Evolutionary conservation across 768 basidiomycete genomes (phyloP).

Genomic region (Phaeotremella fagi): DNA sequence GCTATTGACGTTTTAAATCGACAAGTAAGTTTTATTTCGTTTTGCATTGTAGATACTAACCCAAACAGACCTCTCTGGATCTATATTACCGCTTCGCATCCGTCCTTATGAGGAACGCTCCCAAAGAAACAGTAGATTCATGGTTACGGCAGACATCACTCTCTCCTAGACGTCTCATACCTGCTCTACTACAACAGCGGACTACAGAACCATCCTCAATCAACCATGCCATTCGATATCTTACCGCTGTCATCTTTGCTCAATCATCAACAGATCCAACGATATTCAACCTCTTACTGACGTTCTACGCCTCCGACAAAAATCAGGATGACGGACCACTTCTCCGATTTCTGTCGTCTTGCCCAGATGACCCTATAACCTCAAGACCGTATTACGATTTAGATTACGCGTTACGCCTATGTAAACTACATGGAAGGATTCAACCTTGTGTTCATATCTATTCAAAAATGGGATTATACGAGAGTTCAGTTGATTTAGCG

Average conservation of each 20-base stretch:
- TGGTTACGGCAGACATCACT: conserved; percentile 80
- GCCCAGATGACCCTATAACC: conserved; percentile 75
- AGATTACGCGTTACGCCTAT: conserved; percentile 90
- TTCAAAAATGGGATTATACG: conserved; percentile 94
- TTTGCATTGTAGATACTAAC: neutral
- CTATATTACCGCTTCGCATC: conserved; percentile 91
- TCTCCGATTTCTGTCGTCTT: conserved; percentile 69
- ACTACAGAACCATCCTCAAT: conserved; percentile 52
- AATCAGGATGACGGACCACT: conserved; percentile 51
- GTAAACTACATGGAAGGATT: conserved; percentile 71
- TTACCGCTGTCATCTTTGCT: conserved; percentile 77
- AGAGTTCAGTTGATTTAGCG: conserved; percentile 92
- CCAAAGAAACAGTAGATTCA: conserved; percentile 84
- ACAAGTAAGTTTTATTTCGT: conserved; percentile 57
- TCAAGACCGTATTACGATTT: conserved; percentile 90
- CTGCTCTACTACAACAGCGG: conserved; percentile 72
- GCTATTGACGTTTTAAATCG: conserved; percentile 85
- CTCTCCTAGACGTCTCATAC: conserved; percentile 78
- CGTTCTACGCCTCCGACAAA: conserved; percentile 63
- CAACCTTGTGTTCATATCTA: conserved; percentile 95
- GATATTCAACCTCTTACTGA: conserved; percentile 89
- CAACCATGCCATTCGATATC: conserved; percentile 85
- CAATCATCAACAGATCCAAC: conserved; percentile 74
- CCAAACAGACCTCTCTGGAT: conserved; percentile 66
- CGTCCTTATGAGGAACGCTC: conserved; percentile 75